Evolutionary conservation across 2,329 filamentous ascomycete genomes (phyloP).

Genomic region (Sporothrix schenckii): DNA sequence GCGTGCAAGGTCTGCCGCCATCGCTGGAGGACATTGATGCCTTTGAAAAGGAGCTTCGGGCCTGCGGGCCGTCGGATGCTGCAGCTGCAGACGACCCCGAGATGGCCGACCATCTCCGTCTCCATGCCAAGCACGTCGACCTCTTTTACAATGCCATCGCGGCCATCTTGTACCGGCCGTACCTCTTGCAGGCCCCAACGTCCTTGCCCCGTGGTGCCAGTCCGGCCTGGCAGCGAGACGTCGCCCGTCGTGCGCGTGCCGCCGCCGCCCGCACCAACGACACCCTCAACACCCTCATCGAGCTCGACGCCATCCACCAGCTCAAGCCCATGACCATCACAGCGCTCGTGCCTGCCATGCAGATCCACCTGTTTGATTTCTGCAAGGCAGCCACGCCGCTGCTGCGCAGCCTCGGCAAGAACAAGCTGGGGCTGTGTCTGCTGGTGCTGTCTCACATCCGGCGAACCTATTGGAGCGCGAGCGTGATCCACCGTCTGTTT

Average conservation of each 20-base stretch:
- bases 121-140: slow-evolving; percentile 10
- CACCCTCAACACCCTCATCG: slow-evolving; percentile 10
- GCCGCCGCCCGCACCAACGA: slow-evolving; percentile 26
- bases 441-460: slow-evolving; percentile 24
- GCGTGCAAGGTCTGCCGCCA: slow-evolving; percentile 14
- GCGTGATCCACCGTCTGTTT: slow-evolving; percentile 22
- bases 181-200: neutral
- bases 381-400: slow-evolving; percentile 6
- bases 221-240: slow-evolving; percentile 12
- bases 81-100: neutral
- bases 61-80: neutral
- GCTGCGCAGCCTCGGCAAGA: slow-evolving; percentile 9
- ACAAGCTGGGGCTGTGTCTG: slow-evolving; percentile 23
- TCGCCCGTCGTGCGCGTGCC: neutral
- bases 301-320: slow-evolving; percentile 24
- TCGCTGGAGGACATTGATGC: neutral
- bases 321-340: slow-evolving; percentile 27
- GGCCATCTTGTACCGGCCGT: slow-evolving; percentile 12
- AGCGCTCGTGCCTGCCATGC: slow-evolving; percentile 24
- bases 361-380: slow-evolving; percentile 25
- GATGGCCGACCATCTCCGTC: neutral
- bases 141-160: slow-evolving; percentile 17
- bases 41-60: neutral
- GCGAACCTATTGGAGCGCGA: slow-evolving; percentile 21
- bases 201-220: neutral